These are phyloP conservation scores for Cercospora sp. DNA, from an alignment of 2,329 filamentous ascomycete genomes.

Conservation along the genomic window DNA sequence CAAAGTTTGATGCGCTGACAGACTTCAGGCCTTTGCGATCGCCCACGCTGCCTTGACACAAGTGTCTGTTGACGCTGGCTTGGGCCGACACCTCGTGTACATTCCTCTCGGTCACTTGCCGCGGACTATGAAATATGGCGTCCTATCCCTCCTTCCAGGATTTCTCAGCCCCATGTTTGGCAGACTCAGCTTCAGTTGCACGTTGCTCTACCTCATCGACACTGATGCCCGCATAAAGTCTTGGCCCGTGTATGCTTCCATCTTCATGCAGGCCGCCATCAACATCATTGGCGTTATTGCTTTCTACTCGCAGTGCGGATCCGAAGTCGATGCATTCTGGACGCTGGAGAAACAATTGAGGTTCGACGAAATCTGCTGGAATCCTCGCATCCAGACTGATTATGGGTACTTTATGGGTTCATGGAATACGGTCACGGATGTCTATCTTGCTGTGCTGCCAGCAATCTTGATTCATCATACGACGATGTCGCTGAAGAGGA, in stretches of 20 bases:
- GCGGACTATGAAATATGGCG: constrained; percentile 25
- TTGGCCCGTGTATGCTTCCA: constrained; percentile 34
- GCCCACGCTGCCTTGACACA: constrained; percentile 30
- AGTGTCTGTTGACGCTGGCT: constrained; percentile 25
- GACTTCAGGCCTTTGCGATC: constrained; percentile 22
- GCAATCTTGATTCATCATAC: constrained; percentile 36
- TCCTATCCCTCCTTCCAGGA: constrained; percentile 28
- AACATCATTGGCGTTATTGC: constrained; percentile 30
- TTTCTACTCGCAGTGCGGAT: constrained; percentile 34
- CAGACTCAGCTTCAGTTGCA: constrained; percentile 34
- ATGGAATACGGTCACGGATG: constrained; percentile 36
- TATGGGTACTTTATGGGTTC: constrained; percentile 29
- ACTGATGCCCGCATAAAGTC: constrained; percentile 31
- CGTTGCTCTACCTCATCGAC: constrained; percentile 32
- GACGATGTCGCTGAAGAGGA: constrained; percentile 29
- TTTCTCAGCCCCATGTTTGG: constrained; percentile 34
- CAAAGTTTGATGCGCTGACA: neutral
- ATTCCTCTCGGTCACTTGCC: constrained; percentile 23
- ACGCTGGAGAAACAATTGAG: constrained; percentile 25
- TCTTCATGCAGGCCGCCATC: constrained; percentile 31
- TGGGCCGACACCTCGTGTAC: constrained; percentile 33
- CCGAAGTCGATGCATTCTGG: constrained; percentile 28
- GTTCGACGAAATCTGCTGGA: constrained; percentile 25
- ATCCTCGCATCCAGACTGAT: constrained; percentile 27
- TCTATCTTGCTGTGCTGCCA: constrained; percentile 34